These are phyloP conservation scores for Pontederia paniculata DNA, from an alignment of 176 grass and related monocot genomes.

Conservation along the genomic window DNA sequence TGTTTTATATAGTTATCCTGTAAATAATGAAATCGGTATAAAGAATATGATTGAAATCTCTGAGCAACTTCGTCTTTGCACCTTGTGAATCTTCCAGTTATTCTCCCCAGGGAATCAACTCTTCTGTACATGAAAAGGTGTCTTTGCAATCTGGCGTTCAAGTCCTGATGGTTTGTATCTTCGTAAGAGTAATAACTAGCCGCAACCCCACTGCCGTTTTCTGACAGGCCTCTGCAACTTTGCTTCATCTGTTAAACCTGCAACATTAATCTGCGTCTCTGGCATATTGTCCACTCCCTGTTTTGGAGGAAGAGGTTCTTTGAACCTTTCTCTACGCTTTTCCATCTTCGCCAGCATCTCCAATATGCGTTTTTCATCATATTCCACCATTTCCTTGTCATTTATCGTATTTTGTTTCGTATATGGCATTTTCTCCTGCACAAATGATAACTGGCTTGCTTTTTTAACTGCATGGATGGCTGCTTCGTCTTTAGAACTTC, in stretches of 20 bases:
- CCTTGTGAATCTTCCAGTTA: too few relatives aligned
- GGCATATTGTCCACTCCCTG: slow-evolving; percentile 20
- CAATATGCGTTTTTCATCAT: slow-evolving; percentile 31
- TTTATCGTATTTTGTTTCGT: slow-evolving; percentile 20
- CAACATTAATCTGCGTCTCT: slow-evolving; percentile 8
- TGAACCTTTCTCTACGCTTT: slow-evolving; percentile 80
- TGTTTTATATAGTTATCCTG: too few relatives aligned
- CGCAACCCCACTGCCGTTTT: slow-evolving; percentile 53
- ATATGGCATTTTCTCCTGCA: slow-evolving; percentile 3
- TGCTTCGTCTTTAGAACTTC: slow-evolving; percentile 17
- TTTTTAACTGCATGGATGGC: slow-evolving; percentile 26
- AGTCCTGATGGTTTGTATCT: too few relatives aligned
- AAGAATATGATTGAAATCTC: too few relatives aligned
- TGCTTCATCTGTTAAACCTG: slow-evolving; percentile 24
- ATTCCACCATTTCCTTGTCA: slow-evolving; percentile 20
- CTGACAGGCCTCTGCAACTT: slow-evolving; percentile 61
- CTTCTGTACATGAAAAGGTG: too few relatives aligned
- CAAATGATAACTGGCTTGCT: slow-evolving; percentile 12
- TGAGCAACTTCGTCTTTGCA: too few relatives aligned
- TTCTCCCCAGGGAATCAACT: too few relatives aligned
- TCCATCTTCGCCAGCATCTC: slow-evolving; percentile 69
- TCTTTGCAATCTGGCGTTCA: too few relatives aligned
- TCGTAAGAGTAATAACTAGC: too few relatives aligned
- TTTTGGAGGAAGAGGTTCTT: slow-evolving; percentile 28
- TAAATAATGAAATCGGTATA: too few relatives aligned